Evolutionary conservation across 495 filamentous ascomycete genomes (phyloP).

Genomic region (Jackrogersella multiformis): DNA sequence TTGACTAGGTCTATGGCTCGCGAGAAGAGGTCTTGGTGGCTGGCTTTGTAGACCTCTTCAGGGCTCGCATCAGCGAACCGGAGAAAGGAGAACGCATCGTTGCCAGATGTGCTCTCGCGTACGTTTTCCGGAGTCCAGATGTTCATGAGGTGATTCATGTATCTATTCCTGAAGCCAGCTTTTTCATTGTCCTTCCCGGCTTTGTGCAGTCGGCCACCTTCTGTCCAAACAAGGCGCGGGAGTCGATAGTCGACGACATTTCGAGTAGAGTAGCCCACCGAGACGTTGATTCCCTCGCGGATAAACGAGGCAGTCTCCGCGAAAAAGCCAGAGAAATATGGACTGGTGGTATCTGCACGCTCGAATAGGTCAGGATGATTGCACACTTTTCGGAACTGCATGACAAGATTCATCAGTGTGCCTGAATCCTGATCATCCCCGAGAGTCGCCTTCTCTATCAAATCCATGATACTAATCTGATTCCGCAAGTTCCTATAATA

Average conservation of each 20-base stretch:
- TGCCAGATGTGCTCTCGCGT: slow-evolving; percentile 60
- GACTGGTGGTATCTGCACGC: slow-evolving; percentile 88
- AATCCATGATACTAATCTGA: slow-evolving; percentile 97
- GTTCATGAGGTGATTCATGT: slow-evolving; percentile 81
- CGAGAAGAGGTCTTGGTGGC: slow-evolving; percentile 60
- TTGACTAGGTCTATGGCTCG: slow-evolving; percentile 68
- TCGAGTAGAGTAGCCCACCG: slow-evolving; percentile 86
- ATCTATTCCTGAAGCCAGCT: slow-evolving; percentile 80
- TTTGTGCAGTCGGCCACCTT: slow-evolving; percentile 78
- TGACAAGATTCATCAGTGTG: slow-evolving; percentile 98
- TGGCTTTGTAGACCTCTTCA: slow-evolving; percentile 73
- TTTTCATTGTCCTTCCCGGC: slow-evolving; percentile 76
- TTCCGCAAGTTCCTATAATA: slow-evolving; percentile 90
- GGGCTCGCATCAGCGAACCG: slow-evolving; percentile 83
- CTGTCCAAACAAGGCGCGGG: slow-evolving; percentile 79
- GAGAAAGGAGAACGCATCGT: slow-evolving; percentile 85
- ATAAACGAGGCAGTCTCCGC: slow-evolving; percentile 95
- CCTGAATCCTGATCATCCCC: slow-evolving; percentile 95
- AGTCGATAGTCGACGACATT: slow-evolving; percentile 85
- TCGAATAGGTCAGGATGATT: slow-evolving; percentile 98
- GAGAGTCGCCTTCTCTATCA: slow-evolving; percentile 95
- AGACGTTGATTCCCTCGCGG: slow-evolving; percentile 81
- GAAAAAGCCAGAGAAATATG: slow-evolving; percentile 81
- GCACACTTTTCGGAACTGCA: slow-evolving; percentile 99
- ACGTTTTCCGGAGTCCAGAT: slow-evolving; percentile 88